Percentiles rank a stretch among this genome's conserved stretches.
These are phyloP conservation scores for Pythium aphanidermatum DNA, from an alignment of 352 stramenopile genomes.

Conservation along the genomic window DNA sequence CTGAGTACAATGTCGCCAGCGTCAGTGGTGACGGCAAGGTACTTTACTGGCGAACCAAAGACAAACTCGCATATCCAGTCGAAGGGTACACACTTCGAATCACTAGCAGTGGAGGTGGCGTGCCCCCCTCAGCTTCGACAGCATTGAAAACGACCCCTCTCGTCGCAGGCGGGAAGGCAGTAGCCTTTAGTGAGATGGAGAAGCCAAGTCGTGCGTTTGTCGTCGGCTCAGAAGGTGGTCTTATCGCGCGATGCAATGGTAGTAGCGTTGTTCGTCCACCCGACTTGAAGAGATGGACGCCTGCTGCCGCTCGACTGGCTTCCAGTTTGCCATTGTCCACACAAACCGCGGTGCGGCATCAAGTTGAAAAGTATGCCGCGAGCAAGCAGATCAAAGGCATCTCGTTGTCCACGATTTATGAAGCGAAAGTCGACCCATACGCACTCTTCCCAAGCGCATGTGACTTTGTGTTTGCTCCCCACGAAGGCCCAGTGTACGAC, in stretches of 20 bases:
- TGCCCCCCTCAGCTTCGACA: not conserved
- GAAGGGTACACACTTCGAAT: slow-evolving; percentile 80
- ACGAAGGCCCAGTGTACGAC: slow-evolving; percentile 73
- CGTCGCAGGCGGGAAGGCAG: slow-evolving; percentile 55
- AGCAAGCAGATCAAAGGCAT: slow-evolving; percentile 64
- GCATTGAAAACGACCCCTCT: slow-evolving; percentile 2
- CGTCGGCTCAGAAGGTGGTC: slow-evolving; percentile 66
- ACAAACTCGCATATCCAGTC: slow-evolving; percentile 81
- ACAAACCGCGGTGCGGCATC: slow-evolving; percentile 42
- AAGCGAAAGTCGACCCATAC: slow-evolving; percentile 55
- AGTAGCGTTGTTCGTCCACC: slow-evolving; percentile 41
- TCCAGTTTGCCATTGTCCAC: slow-evolving; percentile 40
- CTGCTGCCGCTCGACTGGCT: slow-evolving; percentile 51
- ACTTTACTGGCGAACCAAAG: slow-evolving; percentile 81
- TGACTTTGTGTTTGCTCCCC: slow-evolving; percentile 70
- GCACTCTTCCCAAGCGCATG: slow-evolving; percentile 58
- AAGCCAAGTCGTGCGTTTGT: slow-evolving; percentile 72
- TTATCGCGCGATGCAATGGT: slow-evolving; percentile 56
- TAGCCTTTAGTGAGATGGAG: slow-evolving; percentile 59
- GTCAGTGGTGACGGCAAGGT: slow-evolving; percentile 82
- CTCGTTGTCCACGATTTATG: slow-evolving; percentile 63
- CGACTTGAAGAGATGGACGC: slow-evolving; percentile 79
- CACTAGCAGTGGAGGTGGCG: not conserved
- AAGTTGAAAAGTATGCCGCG: slow-evolving; percentile 62
- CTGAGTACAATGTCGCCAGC: slow-evolving; percentile 76